Evolutionary conservation across 108 stramenopile genomes (phyloP).

Genomic region (Craspedostauros australis): DNA sequence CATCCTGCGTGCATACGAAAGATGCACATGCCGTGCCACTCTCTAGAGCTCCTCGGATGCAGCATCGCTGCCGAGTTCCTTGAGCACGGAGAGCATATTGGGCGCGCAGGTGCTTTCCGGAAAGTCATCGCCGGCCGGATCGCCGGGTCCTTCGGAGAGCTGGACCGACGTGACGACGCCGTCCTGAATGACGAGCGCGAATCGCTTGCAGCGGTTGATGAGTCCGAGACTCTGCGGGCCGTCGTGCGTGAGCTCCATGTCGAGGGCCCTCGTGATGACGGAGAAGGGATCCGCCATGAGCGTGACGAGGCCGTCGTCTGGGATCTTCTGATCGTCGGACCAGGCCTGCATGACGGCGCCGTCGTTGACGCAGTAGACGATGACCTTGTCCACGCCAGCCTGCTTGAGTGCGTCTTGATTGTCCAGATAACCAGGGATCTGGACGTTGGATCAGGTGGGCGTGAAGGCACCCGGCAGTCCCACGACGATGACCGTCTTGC

Average conservation of each 20-base stretch:
- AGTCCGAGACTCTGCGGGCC: constrained; percentile 48
- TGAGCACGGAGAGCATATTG: constrained; percentile 23
- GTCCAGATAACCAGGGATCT: constrained; percentile 62
- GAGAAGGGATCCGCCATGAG: constrained; percentile 60
- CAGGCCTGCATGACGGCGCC: constrained; percentile 40
- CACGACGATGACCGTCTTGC: constrained; percentile 53
- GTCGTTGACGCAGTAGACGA: constrained; percentile 70
- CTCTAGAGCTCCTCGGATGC: constrained; percentile 15
- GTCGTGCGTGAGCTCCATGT: constrained; percentile 54
- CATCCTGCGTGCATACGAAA: too few relatives aligned
- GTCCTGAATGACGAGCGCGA: constrained; percentile 55
- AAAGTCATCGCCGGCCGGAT: constrained; percentile 24
- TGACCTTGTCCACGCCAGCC: constrained; percentile 46
- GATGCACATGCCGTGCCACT: too few relatives aligned
- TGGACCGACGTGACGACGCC: constrained; percentile 44
- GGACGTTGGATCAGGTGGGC: constrained; percentile 59
- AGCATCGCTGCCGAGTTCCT: neutral
- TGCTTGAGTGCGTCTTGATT: constrained; percentile 50
- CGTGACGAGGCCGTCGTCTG: constrained; percentile 29
- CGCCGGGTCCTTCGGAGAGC: constrained; percentile 50
- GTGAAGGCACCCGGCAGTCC: constrained; percentile 67
- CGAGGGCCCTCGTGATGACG: constrained; percentile 45
- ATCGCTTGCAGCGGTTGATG: constrained; percentile 63
- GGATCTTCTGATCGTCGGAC: constrained; percentile 47
- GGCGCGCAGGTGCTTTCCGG: constrained; percentile 26